Evolutionary conservation across 129 eudicot species (phyloP).

Genomic region (Mikania micrantha): DNA sequence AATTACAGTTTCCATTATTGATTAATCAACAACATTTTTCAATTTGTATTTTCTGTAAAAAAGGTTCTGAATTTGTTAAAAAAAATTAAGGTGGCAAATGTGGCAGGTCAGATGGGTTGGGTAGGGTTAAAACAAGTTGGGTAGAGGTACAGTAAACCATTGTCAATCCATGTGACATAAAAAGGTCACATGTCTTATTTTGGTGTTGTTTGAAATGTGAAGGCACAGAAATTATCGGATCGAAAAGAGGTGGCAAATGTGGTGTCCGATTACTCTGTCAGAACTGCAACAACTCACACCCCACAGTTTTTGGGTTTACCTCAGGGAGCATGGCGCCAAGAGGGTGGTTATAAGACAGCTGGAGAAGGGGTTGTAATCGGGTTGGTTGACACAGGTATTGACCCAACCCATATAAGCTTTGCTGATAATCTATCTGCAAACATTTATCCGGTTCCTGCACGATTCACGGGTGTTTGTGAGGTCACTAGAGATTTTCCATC

Average conservation of each 20-base stretch:
- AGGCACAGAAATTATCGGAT: slow-evolving; percentile 70
- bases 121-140: neutral
- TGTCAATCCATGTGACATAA: neutral
- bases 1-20: neutral
- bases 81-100: neutral
- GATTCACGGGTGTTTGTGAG: slow-evolving; percentile 84
- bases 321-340: slow-evolving; percentile 92
- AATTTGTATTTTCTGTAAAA: neutral
- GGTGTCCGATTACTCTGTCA: slow-evolving; percentile 72
- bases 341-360: slow-evolving; percentile 78
- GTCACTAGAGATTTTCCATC: slow-evolving; percentile 93
- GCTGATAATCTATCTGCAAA: slow-evolving; percentile 53
- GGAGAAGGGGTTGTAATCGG: slow-evolving; percentile 98
- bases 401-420: slow-evolving; percentile 84
- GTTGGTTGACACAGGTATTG: slow-evolving; percentile 90
- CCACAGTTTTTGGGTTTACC: slow-evolving; percentile 94
- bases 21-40: neutral
- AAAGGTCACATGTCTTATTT: neutral
- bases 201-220: slow-evolving; percentile 16
- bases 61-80: neutral
- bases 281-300: slow-evolving; percentile 88
- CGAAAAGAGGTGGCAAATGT: slow-evolving; percentile 83
- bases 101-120: neutral
- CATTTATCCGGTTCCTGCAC: slow-evolving; percentile 72
- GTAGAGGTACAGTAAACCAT: neutral